phyloP scores from a whole-genome alignment of 192 early-diverging fungal species.

The Backusella australiensis region DNA sequence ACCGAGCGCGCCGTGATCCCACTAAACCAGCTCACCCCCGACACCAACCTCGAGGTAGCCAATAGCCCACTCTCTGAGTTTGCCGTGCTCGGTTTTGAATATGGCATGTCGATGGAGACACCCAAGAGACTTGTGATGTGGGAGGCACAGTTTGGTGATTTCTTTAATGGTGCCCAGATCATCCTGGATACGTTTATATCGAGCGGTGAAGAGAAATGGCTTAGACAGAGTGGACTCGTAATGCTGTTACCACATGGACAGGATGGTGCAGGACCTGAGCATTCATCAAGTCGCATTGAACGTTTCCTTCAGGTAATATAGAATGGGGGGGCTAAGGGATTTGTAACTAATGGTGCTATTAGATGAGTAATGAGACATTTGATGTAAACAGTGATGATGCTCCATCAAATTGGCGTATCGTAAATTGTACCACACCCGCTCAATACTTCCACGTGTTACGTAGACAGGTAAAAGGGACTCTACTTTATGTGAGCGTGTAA shows the following conservation, averaged over 20 bases:
- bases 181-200: conserved; percentile 91
- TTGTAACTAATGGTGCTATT: neutral
- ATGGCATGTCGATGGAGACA: conserved; percentile 89
- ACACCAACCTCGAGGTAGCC: conserved; percentile 60
- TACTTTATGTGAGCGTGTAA: neutral
- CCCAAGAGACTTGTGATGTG: conserved; percentile 89
- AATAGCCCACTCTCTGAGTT: conserved; percentile 92
- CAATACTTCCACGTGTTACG: conserved; percentile 97
- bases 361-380: conserved; percentile 79
- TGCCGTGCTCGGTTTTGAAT: conserved; percentile 95
- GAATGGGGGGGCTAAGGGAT: too few species aligned
- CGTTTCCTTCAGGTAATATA: conserved; percentile 81
- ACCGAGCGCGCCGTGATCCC: conserved; percentile 86
- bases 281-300: conserved; percentile 88
- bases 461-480: conserved; percentile 58
- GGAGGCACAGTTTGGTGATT: conserved; percentile 99
- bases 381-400: conserved; percentile 51
- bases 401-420: conserved; percentile 94
- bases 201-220: conserved; percentile 92
- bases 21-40: conserved; percentile 60
- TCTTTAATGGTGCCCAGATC: conserved; percentile 95
- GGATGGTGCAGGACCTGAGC: conserved; percentile 95
- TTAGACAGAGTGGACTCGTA: conserved; percentile 86
- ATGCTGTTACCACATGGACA: conserved; percentile 96
- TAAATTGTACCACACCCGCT: conserved; percentile 89